A percentile compares a stretch with the other conserved stretches of the same genome.
Evolutionary conservation across 805 yeast genomes (phyloP).

Genomic region (Komagataella pastoris): DNA sequence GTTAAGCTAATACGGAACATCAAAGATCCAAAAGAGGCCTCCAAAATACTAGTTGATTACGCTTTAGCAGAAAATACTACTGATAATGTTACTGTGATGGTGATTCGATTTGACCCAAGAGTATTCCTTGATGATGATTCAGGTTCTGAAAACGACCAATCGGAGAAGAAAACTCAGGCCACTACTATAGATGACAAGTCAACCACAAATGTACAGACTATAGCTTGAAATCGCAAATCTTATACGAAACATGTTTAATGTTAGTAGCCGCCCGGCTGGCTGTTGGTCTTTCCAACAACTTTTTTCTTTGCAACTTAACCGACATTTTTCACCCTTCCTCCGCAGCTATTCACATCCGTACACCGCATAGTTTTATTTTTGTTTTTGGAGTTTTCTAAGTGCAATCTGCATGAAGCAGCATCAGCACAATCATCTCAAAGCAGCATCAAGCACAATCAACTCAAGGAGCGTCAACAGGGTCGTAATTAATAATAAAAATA

Average conservation of each 20-base stretch:
- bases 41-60: constrained; percentile 48
- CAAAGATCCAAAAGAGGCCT: constrained; percentile 49
- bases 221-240: not conserved
- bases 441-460: not conserved
- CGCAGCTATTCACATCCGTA: not conserved
- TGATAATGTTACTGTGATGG: constrained; percentile 91
- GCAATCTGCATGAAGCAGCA: not conserved
- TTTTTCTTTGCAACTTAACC: not conserved
- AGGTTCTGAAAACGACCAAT: constrained; percentile 5
- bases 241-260: not conserved
- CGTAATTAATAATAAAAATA: not conserved
- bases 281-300: not conserved
- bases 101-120: constrained; percentile 40
- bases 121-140: constrained; percentile 17
- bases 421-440: not conserved
- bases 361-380: not conserved
- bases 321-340: not conserved
- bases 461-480: not conserved
- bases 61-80: constrained; percentile 76
- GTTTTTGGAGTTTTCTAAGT: no score
- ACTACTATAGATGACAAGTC: not conserved
- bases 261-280: not conserved
- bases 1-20: constrained; percentile 51
- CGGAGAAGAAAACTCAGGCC: constrained; percentile 2
- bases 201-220: not conserved